Percentiles rank a stretch among this genome's conserved stretches.
These are phyloP conservation scores for Lichtheimia hyalospora DNA, from an alignment of 371 early-diverging fungal genomes.

Conservation along the genomic window DNA sequence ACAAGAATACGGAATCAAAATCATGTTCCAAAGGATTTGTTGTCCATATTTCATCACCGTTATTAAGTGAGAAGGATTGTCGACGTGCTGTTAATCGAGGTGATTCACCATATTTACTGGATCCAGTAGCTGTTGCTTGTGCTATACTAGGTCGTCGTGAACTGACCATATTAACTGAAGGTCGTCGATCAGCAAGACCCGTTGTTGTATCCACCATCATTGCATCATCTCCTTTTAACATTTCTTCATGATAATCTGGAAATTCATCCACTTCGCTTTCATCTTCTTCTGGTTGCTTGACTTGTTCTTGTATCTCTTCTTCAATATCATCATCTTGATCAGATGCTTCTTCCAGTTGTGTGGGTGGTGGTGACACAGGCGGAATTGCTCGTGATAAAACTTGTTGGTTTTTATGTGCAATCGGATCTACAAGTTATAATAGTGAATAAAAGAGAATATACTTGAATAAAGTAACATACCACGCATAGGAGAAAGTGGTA, in stretches of 20 bases:
- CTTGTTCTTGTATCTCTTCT: background rate
- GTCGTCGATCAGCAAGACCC: constrained; percentile 7
- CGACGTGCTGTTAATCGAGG: constrained; percentile 10
- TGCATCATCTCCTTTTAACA: constrained; percentile 51
- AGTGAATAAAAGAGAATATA: no score
- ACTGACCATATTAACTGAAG: constrained; percentile 6
- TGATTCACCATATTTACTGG: constrained; percentile 1
- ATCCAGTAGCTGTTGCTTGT: constrained; percentile 9
- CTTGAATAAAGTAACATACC: background rate
- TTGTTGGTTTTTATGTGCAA: background rate
- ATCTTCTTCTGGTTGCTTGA: constrained; percentile 12
- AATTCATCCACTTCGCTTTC: constrained; percentile 49
- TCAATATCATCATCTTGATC: constrained; percentile 10
- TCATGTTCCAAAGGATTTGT: constrained; percentile 37
- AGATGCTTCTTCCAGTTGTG: background rate
- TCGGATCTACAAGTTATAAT: background rate
- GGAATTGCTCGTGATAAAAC: constrained; percentile 3
- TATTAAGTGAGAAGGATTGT: constrained; percentile 15
- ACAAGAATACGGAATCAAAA: constrained; percentile 42
- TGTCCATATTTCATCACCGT: constrained; percentile 47
- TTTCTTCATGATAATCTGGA: constrained; percentile 60
- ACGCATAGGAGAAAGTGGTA: constrained; percentile 11
- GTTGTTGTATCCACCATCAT: constrained; percentile 25
- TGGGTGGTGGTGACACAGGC: constrained; percentile 5
- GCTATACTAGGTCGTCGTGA: constrained; percentile 18